Percentiles rank a stretch among this genome's conserved stretches.
Evolutionary conservation across 139 green algal species (phyloP).

Genomic region (Chlorella ohadii): DNA sequence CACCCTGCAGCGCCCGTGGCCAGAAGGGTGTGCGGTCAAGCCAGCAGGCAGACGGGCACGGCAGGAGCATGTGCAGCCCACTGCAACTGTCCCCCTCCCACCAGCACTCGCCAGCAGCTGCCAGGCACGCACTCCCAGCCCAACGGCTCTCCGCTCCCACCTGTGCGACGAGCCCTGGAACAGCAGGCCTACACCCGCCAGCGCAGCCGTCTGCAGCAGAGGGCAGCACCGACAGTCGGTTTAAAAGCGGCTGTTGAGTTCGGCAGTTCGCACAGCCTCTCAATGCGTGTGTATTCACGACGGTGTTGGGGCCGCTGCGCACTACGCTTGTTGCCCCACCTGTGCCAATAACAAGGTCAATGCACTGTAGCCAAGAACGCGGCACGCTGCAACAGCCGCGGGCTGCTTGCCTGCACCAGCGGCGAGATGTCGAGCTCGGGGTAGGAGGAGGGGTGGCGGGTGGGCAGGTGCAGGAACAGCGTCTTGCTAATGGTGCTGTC

Average conservation of each 20-base stretch:
- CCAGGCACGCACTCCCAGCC: neutral
- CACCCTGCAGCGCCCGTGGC: conserved; percentile 52
- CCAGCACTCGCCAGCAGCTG: too few relatives aligned
- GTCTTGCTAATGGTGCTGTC: conserved; percentile 83
- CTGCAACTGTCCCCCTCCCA: neutral
- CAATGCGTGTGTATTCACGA: too few relatives aligned
- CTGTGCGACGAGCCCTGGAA: conserved; percentile 84
- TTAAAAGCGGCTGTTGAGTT: too few relatives aligned
- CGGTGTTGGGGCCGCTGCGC: too few relatives aligned
- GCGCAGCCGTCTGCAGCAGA: conserved; percentile 82
- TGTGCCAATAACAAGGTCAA: too few relatives aligned
- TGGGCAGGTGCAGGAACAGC: conserved; percentile 96
- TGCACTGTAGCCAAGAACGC: too few relatives aligned
- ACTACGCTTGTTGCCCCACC: too few relatives aligned
- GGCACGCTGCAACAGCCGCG: neutral
- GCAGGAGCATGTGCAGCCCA: too few relatives aligned
- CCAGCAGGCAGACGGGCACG: too few relatives aligned
- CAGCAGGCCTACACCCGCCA: conserved; percentile 91
- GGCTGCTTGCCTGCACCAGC: conserved; percentile 68
- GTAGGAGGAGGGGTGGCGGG: conserved; percentile 80
- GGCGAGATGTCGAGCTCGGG: conserved; percentile 94
- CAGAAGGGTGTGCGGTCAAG: too few relatives aligned
- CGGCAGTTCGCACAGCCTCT: too few relatives aligned
- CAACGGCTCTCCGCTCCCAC: neutral
- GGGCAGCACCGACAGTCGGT: conserved; percentile 36